phyloP scores from a whole-genome alignment of 2,329 filamentous ascomycete genomes.

The Ascochyta clinopodiicola region DNA sequence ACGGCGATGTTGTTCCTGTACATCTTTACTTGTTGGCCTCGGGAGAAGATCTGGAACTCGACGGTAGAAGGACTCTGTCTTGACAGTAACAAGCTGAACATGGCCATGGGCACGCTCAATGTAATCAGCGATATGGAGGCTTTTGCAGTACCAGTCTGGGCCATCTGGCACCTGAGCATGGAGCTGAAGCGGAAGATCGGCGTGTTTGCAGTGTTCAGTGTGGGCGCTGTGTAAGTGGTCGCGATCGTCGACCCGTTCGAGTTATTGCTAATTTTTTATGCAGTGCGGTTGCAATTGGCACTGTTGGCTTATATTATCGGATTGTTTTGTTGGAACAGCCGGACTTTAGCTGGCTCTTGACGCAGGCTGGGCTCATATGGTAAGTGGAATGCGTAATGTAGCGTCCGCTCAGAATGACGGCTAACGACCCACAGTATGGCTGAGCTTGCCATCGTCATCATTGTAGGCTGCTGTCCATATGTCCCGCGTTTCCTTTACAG shows the following conservation, averaged over 20 bases:
- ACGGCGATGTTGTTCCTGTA: background rate
- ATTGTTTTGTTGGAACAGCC: background rate
- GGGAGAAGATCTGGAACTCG: background rate
- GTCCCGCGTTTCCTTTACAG: background rate
- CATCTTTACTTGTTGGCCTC: background rate
- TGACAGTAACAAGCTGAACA: background rate
- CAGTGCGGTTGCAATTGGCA: background rate
- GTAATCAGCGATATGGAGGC: constrained; percentile 21
- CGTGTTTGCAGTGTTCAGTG: background rate
- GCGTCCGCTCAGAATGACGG: background rate
- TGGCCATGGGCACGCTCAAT: background rate
- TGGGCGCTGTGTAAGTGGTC: background rate
- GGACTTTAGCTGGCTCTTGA: background rate
- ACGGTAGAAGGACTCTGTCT: background rate
- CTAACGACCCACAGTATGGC: background rate
- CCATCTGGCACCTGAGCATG: constrained; percentile 18
- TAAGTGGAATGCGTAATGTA: too few species aligned
- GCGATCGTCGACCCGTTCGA: too few species aligned
- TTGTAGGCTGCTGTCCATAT: background rate
- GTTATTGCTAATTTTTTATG: too few species aligned
- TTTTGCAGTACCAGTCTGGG: constrained; percentile 20
- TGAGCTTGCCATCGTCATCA: background rate
- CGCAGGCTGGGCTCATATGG: background rate
- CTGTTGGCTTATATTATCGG: background rate
- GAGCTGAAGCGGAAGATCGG: constrained; percentile 17